A percentile compares a stretch with the other conserved stretches of the same genome.
Conservation (phyloP, 2,329 filamentous ascomycete species). For the Paecilomyces fulvus region DNA sequence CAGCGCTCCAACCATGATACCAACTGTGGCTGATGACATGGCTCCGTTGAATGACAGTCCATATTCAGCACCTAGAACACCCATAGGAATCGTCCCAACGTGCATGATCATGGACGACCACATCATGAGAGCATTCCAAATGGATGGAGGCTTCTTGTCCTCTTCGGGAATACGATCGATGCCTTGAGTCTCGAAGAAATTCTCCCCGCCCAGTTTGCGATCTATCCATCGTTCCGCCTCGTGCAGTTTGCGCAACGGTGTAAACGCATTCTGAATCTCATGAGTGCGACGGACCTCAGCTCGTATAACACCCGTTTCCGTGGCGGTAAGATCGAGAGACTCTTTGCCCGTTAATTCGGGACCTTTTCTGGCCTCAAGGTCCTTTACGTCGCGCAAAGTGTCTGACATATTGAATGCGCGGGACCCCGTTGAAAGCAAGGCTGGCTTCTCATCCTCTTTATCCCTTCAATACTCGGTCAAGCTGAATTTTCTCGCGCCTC, state of each 20-base stretch:
- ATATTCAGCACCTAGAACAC: slow-evolving; percentile 42
- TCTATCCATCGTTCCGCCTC: slow-evolving; percentile 15
- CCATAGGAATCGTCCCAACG: slow-evolving; percentile 30
- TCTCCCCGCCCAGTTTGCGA: slow-evolving; percentile 35
- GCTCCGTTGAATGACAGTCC: slow-evolving; percentile 39
- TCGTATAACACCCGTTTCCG: background rate
- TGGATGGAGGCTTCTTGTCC: slow-evolving; percentile 34
- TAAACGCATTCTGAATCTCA: background rate
- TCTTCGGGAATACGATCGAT: slow-evolving; percentile 41
- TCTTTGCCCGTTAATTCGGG: background rate
- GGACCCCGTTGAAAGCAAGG: background rate
- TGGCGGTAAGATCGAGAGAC: background rate
- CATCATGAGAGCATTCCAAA: slow-evolving; percentile 35
- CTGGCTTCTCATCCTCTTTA: background rate
- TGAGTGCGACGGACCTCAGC: background rate
- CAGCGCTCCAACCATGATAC: slow-evolving; percentile 33
- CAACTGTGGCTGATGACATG: slow-evolving; percentile 32
- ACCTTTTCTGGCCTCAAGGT: background rate
- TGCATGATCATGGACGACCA: slow-evolving; percentile 40
- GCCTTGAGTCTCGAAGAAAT: slow-evolving; percentile 42
- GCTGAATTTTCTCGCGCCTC: background rate
- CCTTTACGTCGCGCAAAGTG: background rate
- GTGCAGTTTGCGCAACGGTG: background rate
- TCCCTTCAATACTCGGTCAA: background rate
- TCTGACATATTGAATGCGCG: background rate